Base-by-base conservation (phyloP, 768 basidiomycete genomes). In the Butyriboletus loyo region DNA sequence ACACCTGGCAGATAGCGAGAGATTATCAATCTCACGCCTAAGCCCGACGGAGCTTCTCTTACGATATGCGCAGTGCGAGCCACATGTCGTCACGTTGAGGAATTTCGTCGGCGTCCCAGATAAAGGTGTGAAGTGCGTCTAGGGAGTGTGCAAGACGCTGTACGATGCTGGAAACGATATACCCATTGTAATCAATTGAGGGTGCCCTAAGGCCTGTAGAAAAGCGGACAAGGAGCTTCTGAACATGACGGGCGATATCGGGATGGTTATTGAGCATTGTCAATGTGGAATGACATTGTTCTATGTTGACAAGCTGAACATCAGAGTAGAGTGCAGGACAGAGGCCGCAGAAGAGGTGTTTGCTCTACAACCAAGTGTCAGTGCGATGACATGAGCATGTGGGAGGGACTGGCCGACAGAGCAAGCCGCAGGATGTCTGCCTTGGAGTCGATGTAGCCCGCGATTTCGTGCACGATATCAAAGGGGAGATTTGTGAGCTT, bases 71-170 rank as follows among this genome's bases (percentile, higher is more conserved):
- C 59, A 91, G 72, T 39, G 84, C 81, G 54, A 86, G 79, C 88
- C 88, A 91, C 84, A 91, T 86, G 55, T 85, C 83, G 53, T 89
- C 88, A 31, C 76, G 78, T 15, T 84, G 80, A 31, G 83, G 72
- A 8, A 73, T 68, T 63, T 87, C 85, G 13, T 86, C 85, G 4
- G 80, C 85, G 54, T 84, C 84, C 88, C 88, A 91, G 32, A 79
- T 69, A 60, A 90, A 90, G 13, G 73, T 81, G 27, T 74, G 70
- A 36, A 91, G 75, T 19, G 84, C 85, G 42, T 89, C 88, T 38
- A 90, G 68, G 36, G 78, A 72, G 7, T 69, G 69, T 8, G 83
- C 85, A 9, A 79, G 71, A 21, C 72, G 62, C 21, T 77, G 68
- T 27, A 88, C 75, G 4, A 83, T 77, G 17, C 71, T 65, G n/a